These are phyloP conservation scores for Aureoboletus auriporus DNA, from an alignment of 768 basidiomycete genomes.

Conservation along the genomic window DNA sequence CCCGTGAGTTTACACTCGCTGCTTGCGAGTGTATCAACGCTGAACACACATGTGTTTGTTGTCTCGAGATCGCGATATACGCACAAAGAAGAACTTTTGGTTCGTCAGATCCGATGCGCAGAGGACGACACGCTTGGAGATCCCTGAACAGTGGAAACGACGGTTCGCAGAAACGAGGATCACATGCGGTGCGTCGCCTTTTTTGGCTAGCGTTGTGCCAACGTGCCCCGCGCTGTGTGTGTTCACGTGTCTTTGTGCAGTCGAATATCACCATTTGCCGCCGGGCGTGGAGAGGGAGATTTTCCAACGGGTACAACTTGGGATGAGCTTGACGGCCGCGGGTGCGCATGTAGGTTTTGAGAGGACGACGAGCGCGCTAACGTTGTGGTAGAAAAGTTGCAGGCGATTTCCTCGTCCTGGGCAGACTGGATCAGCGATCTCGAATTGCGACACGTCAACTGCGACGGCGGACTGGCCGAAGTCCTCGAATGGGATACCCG, in stretches of 20 bases:
- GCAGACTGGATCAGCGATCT: constrained; percentile 62
- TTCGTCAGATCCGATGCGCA: constrained; percentile 49
- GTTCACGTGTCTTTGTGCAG: constrained; percentile 32
- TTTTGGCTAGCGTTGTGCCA: background rate
- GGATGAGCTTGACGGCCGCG: constrained; percentile 69
- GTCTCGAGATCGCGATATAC: constrained; percentile 48
- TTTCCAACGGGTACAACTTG: constrained; percentile 79
- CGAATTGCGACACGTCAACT: constrained; percentile 51
- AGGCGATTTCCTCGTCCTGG: constrained; percentile 72
- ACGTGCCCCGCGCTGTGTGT: background rate
- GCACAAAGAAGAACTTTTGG: constrained; percentile 61
- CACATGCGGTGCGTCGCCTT: constrained; percentile 55
- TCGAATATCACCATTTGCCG: constrained; percentile 60
- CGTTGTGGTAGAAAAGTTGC: constrained; percentile 59
- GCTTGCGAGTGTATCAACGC: background rate
- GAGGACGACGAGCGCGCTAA: background rate
- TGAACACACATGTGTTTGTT: constrained; percentile 13
- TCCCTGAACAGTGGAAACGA: constrained; percentile 50
- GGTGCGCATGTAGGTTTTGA: constrained; percentile 35
- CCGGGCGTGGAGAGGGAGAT: constrained; percentile 68
- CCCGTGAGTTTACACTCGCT: too few relatives aligned
- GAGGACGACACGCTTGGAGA: constrained; percentile 42
- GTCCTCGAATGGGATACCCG: constrained; percentile 60
- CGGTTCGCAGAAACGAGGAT: constrained; percentile 53
- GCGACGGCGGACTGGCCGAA: constrained; percentile 54